A percentile compares a stretch with the other conserved stretches of the same genome.
phyloP scores from a whole-genome alignment of 805 yeast genomes.

The Suhomyces emberorum region DNA sequence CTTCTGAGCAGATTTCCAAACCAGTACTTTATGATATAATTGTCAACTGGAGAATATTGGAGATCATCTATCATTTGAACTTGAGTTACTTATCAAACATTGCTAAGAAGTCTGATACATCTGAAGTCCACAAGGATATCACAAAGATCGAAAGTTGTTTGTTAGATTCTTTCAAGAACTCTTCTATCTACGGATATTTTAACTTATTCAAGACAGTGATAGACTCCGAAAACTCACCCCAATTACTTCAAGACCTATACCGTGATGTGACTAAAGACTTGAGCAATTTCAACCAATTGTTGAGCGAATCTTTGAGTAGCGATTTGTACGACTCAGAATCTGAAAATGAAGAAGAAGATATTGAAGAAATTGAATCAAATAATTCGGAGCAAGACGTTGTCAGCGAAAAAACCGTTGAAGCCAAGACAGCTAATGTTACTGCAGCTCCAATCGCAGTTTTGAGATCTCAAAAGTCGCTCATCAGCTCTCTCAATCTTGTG shows the following conservation, averaged over 20 bases:
- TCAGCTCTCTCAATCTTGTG: constrained; percentile 30
- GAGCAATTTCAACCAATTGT: constrained; percentile 12
- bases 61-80: constrained; percentile 31
- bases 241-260: constrained; percentile 15
- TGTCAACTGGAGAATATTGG: constrained; percentile 37
- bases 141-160: constrained; percentile 11
- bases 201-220: constrained; percentile 17
- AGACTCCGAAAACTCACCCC: constrained; percentile 13
- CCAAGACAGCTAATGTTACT: not conserved
- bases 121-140: constrained; percentile 12
- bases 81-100: constrained; percentile 22
- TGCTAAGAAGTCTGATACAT: constrained; percentile 10
- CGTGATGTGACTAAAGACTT: constrained; percentile 17
- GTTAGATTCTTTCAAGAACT: constrained; percentile 8
- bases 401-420: not conserved
- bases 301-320: not conserved
- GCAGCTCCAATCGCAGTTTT: not conserved
- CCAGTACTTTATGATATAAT: constrained; percentile 23
- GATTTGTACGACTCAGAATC: not conserved
- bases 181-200: constrained; percentile 12
- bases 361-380: constrained; percentile 7
- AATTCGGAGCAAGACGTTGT: constrained; percentile 1
- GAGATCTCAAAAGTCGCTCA: constrained; percentile 18
- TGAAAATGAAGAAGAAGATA: constrained; percentile 4
- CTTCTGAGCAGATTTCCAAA: not conserved